These are phyloP conservation scores for Raphanus raphanistrum DNA, from an alignment of 345 rosid genomes.

Conservation along the genomic window DNA sequence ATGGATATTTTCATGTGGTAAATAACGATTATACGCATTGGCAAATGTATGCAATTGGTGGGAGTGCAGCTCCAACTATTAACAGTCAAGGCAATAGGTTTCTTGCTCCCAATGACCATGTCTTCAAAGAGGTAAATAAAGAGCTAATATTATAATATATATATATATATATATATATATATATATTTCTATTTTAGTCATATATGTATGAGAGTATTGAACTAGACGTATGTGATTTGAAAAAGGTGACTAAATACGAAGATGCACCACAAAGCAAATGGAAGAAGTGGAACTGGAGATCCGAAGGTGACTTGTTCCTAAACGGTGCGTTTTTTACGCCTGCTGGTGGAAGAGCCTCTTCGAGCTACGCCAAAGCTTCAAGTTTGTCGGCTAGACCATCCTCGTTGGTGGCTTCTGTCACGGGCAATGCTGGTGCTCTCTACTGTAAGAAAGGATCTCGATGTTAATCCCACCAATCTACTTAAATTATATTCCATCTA, in stretches of 20 bases:
- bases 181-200: background rate
- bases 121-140: constrained; percentile 49
- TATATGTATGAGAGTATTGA: background rate
- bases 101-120: constrained; percentile 49
- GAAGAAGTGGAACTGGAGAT: constrained; percentile 68
- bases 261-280: constrained; percentile 51
- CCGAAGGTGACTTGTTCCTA: constrained; percentile 55
- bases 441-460: constrained; percentile 53
- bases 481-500: constrained; percentile 18
- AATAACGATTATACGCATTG: constrained; percentile 68
- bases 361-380: constrained; percentile 62
- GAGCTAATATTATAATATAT: background rate
- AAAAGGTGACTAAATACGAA: constrained; percentile 60
- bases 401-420: constrained; percentile 48
- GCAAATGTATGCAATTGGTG: constrained; percentile 74
- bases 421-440: constrained; percentile 56
- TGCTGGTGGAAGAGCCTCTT: constrained; percentile 52
- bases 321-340: constrained; percentile 64
- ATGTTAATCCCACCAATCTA: constrained; percentile 46
- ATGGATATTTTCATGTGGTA: constrained; percentile 71
- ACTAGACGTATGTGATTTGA: background rate
- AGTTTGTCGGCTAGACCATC: constrained; percentile 62
- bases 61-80: constrained; percentile 67
- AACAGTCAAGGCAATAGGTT: constrained; percentile 71
- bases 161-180: too few species aligned